Conservation (phyloP, 495 filamentous ascomycete genomes). For the Neurospora tetraspora region DNA sequence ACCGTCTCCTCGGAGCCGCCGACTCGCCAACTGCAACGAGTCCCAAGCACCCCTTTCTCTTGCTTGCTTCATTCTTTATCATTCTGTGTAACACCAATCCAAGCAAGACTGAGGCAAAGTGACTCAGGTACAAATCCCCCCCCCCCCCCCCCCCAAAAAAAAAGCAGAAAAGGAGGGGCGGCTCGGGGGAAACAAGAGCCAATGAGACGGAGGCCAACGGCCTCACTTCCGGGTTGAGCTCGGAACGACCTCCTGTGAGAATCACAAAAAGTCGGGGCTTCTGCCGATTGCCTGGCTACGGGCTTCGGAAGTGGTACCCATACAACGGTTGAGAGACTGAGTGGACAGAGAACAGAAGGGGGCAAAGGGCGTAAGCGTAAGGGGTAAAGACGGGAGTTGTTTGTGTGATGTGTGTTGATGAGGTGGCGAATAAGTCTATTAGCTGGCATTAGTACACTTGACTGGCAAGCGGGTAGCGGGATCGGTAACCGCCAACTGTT, state of each 20-base stretch:
- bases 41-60: background rate
- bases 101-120: background rate
- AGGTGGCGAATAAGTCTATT: background rate
- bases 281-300: background rate
- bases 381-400: background rate
- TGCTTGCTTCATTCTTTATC: background rate
- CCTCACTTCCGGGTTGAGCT: background rate
- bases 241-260: background rate
- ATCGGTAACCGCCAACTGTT: background rate
- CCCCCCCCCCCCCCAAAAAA: background rate
- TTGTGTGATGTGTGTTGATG: background rate
- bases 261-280: background rate
- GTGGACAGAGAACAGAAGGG: background rate
- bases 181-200: background rate
- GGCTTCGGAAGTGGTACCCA: background rate
- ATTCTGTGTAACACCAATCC: background rate
- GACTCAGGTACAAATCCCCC: background rate
- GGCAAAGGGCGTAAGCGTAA: background rate
- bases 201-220: background rate
- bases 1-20: no score
- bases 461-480: background rate
- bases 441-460: background rate
- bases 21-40: no score
- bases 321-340: background rate
- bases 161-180: background rate